Percentiles rank a stretch among this genome's conserved stretches.
phyloP scores from a whole-genome alignment of 108 stramenopile species.

The Cyclotella cryptica region DNA sequence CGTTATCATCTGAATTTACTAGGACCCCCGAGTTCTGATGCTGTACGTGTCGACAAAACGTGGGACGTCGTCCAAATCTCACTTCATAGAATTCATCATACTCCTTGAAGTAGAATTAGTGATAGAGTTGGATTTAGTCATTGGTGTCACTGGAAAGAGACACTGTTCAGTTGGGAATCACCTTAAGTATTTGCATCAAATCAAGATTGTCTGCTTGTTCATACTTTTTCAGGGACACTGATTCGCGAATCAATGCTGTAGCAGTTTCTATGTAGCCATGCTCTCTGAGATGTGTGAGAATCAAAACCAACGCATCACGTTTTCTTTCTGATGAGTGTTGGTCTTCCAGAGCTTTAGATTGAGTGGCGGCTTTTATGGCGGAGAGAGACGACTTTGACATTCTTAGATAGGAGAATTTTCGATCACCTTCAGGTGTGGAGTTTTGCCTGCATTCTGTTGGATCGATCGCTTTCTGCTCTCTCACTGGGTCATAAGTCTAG shows the following conservation, averaged over 20 bases:
- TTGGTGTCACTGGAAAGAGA: background rate
- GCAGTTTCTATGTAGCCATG: constrained; percentile 49
- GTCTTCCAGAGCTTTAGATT: constrained; percentile 38
- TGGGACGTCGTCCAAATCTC: constrained; percentile 46
- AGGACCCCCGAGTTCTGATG: constrained; percentile 7
- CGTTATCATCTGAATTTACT: background rate
- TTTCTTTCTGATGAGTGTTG: constrained; percentile 30
- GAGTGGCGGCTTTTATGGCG: constrained; percentile 42
- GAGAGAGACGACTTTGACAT: constrained; percentile 29
- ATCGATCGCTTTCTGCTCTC: too few relatives aligned
- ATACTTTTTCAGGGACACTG: constrained; percentile 19
- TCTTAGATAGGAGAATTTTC: background rate
- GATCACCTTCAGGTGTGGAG: background rate
- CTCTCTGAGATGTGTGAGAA: constrained; percentile 32
- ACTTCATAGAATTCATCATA: constrained; percentile 69
- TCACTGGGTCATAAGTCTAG: too few relatives aligned
- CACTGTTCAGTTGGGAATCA: background rate
- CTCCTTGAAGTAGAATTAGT: constrained; percentile 24
- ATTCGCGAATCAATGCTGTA: constrained; percentile 35
- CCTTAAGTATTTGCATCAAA: constrained; percentile 45
- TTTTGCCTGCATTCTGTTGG: background rate
- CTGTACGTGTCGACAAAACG: constrained; percentile 27
- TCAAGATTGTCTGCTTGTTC: constrained; percentile 71
- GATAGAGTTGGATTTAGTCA: background rate
- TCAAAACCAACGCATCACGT: constrained; percentile 41